These are phyloP conservation scores for Trypanosoma vivax DNA, from an alignment of 208 protist genomes.

Conservation along the genomic window DNA sequence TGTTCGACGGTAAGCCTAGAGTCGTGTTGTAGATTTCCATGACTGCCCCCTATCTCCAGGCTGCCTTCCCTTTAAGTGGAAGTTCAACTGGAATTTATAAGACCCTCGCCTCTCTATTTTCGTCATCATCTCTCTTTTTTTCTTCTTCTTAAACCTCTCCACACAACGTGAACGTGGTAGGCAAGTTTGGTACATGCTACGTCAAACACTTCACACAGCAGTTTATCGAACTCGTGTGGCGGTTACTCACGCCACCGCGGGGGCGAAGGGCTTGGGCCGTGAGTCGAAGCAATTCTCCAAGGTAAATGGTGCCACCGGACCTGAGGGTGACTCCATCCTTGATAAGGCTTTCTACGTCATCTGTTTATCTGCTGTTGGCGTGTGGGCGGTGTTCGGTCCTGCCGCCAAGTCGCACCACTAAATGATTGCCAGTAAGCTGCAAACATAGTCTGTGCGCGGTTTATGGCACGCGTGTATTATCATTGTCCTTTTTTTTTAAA, in stretches of 20 bases:
- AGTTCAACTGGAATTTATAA: too few species aligned
- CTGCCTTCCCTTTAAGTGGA: too few species aligned
- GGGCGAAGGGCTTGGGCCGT: too few species aligned
- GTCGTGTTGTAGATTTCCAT: too few species aligned
- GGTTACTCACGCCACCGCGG: too few species aligned
- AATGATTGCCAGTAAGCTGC: neutral
- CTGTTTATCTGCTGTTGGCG: slow-evolving; percentile 25
- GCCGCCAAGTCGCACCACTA: slow-evolving; percentile 68
- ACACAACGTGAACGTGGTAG: neutral
- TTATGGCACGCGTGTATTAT: neutral
- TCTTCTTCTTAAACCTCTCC: neutral
- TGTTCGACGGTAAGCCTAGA: too few species aligned
- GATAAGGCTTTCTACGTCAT: slow-evolving; percentile 61
- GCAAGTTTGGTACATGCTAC: too few species aligned
- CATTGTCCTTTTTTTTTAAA: too few species aligned
- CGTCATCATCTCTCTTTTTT: too few species aligned
- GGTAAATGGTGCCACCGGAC: slow-evolving; percentile 40
- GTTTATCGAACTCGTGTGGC: slow-evolving; percentile 27
- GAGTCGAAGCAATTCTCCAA: slow-evolving; percentile 35
- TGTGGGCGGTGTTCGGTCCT: slow-evolving; percentile 57
- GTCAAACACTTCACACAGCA: slow-evolving; percentile 26
- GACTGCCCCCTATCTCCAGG: too few species aligned
- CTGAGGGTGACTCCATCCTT: slow-evolving; percentile 49
- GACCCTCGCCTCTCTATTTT: too few species aligned
- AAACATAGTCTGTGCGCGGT: neutral